A percentile compares a stretch with the other conserved stretches of the same genome.
These are phyloP conservation scores for Colletotrichum sp. DNA, from an alignment of 2,329 filamentous ascomycete genomes.

Conservation along the genomic window DNA sequence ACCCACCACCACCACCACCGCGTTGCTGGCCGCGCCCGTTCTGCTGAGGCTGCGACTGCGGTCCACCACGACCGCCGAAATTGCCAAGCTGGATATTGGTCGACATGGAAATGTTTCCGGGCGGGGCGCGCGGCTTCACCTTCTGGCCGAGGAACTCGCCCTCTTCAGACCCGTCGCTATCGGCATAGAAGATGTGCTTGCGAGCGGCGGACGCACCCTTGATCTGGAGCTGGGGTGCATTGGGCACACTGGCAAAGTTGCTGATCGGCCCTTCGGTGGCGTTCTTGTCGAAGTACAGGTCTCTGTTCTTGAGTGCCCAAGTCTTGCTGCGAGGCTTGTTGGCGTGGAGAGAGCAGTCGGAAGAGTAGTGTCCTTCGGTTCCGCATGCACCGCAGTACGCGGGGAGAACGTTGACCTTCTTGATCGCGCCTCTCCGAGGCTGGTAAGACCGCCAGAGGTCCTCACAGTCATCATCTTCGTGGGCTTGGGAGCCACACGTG, in stretches of 20 bases:
- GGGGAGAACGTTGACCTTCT: conserved; percentile 55
- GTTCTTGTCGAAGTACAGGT: conserved; percentile 53
- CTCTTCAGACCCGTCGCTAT: conserved; percentile 51
- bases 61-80: neutral
- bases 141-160: conserved; percentile 45
- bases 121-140: conserved; percentile 32
- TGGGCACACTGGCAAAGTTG: conserved; percentile 28
- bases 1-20: neutral
- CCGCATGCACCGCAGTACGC: conserved; percentile 64
- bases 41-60: conserved; percentile 19
- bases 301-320: conserved; percentile 56
- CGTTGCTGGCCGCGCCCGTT: conserved; percentile 14
- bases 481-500: conserved; percentile 60
- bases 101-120: conserved; percentile 43
- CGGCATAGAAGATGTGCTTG: conserved; percentile 49
- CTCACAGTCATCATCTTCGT: conserved; percentile 65
- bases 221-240: conserved; percentile 29
- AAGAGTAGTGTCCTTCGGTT: conserved; percentile 57
- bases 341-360: conserved; percentile 51
- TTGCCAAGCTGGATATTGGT: conserved; percentile 42
- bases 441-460: conserved; percentile 65
- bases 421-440: conserved; percentile 41
- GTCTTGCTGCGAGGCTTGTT: conserved; percentile 41
- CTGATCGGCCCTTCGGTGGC: conserved; percentile 45
- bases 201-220: conserved; percentile 38